These are phyloP conservation scores for Clitoria ternatea DNA, from an alignment of 306 rosid species.

Conservation along the genomic window DNA sequence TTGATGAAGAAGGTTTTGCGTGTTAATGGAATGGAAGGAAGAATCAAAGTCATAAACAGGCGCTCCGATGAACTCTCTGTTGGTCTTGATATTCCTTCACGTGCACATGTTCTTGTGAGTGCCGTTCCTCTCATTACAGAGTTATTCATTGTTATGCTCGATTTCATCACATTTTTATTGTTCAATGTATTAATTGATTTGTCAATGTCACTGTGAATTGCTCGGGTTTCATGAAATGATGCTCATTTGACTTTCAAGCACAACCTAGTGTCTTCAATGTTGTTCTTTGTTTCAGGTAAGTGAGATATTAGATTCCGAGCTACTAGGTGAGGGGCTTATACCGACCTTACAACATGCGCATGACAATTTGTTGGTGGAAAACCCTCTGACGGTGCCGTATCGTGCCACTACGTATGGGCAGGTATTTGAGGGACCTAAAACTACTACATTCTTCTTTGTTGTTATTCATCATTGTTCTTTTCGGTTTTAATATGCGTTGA, in stretches of 20 bases:
- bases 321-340: slow-evolving; percentile 94
- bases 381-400: slow-evolving; percentile 71
- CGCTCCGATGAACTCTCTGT: slow-evolving; percentile 83
- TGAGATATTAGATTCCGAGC: slow-evolving; percentile 89
- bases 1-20: slow-evolving; percentile 76
- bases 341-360: slow-evolving; percentile 89
- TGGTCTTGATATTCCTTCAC: slow-evolving; percentile 61
- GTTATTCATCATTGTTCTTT: not conserved
- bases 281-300: slow-evolving; percentile 57
- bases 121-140: too few species aligned
- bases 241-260: not conserved
- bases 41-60: slow-evolving; percentile 60
- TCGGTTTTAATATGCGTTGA: not conserved
- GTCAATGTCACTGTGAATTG: slow-evolving; percentile 10
- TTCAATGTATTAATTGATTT: not conserved
- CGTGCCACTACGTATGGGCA: slow-evolving; percentile 82
- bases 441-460: not conserved
- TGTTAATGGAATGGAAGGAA: slow-evolving; percentile 57
- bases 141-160: too few species aligned
- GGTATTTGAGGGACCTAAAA: slow-evolving; percentile 43
- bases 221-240: not conserved
- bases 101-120: slow-evolving; percentile 79
- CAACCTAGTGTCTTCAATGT: not conserved
- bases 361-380: slow-evolving; percentile 68
- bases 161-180: not conserved